phyloP scores from a whole-genome alignment of 2,329 filamentous ascomycete genomes.

The Juglanconis oblonga region DNA sequence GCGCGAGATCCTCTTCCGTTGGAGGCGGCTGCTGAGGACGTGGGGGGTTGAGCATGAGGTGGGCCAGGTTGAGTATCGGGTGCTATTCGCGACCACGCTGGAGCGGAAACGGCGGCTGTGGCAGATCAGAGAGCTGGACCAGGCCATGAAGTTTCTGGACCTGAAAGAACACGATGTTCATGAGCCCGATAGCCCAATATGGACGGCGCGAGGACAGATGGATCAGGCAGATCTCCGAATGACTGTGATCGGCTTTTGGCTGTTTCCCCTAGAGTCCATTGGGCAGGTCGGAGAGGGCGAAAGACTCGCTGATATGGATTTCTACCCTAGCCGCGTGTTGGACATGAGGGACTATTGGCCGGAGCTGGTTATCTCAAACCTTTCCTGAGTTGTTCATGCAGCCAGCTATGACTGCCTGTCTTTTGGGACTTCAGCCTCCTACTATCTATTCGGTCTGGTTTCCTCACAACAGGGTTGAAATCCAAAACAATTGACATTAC shows the following conservation, averaged over 20 bases:
- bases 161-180: background rate
- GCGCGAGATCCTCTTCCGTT: constrained; percentile 12
- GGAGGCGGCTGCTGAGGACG: constrained; percentile 4
- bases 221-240: background rate
- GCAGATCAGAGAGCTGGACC: background rate
- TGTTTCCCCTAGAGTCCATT: constrained; percentile 7
- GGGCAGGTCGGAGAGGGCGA: constrained; percentile 5
- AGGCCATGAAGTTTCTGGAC: background rate
- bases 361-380: background rate
- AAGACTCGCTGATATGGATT: background rate
- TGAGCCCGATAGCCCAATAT: background rate
- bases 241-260: constrained; percentile 7
- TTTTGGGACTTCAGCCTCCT: too few species aligned
- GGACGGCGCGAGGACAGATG: background rate
- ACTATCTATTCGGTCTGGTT: too few species aligned
- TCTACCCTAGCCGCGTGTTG: background rate
- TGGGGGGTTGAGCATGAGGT: constrained; percentile 2
- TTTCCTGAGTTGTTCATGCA: background rate
- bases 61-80: constrained; percentile 6
- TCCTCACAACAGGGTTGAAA: too few species aligned
- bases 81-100: background rate
- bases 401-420: background rate
- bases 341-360: constrained; percentile 7
- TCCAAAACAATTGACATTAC: too few species aligned
- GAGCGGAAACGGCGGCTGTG: background rate